A percentile compares a stretch with the other conserved stretches of the same genome.
Evolutionary conservation across 208 protist species (phyloP).

Genomic region (Leishmania aethiopica): DNA sequence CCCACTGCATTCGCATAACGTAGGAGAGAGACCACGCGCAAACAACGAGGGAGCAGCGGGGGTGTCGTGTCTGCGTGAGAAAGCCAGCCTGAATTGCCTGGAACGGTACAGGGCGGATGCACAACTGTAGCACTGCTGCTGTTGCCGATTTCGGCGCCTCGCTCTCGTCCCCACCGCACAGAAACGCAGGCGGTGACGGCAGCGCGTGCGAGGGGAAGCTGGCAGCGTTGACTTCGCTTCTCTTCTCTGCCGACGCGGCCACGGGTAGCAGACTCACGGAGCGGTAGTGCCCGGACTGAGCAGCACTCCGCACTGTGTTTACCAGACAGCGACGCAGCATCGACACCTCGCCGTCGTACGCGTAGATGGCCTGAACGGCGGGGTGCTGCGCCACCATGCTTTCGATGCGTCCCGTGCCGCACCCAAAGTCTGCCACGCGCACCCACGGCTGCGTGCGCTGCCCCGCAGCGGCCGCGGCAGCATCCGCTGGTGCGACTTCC

Average conservation of each 20-base stretch:
- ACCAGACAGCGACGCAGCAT: constrained; percentile 73
- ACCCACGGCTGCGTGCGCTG: constrained; percentile 23
- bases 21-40: constrained; percentile 90
- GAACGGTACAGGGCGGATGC: constrained; percentile 58
- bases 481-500: not conserved
- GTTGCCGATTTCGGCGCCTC: not conserved
- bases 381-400: constrained; percentile 53
- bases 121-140: constrained; percentile 34
- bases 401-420: constrained; percentile 80
- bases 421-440: constrained; percentile 77
- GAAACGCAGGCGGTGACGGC: not conserved
- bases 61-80: constrained; percentile 40
- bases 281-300: constrained; percentile 18
- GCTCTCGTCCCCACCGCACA: not conserved
- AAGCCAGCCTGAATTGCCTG: constrained; percentile 45
- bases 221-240: not conserved
- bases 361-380: constrained; percentile 58
- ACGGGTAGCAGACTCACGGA: constrained; percentile 16
- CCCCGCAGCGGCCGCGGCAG: not conserved
- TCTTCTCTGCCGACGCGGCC: not conserved
- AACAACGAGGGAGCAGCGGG: constrained; percentile 52
- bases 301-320: constrained; percentile 46
- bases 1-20: constrained; percentile 82
- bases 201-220: not conserved
- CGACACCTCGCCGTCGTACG: constrained; percentile 68